phyloP scores from a whole-genome alignment of 495 filamentous ascomycete species.

The Neurospora sp. region DNA sequence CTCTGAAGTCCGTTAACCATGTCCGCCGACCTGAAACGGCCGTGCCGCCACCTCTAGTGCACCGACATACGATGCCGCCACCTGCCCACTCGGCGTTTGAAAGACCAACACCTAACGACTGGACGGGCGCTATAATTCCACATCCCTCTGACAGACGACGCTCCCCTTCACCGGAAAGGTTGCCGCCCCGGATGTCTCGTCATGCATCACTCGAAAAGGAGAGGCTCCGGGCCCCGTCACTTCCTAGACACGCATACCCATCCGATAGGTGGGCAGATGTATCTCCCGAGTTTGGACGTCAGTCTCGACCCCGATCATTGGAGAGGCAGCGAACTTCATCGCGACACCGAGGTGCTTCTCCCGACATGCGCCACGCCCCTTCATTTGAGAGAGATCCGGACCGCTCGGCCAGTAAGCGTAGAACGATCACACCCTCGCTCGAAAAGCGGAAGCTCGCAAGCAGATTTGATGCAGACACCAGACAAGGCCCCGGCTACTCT shows the following conservation, averaged over 20 bases:
- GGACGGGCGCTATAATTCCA: conserved; percentile 8
- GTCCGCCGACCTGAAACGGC: conserved; percentile 31
- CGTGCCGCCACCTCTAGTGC: conserved; percentile 22
- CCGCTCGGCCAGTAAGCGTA: not conserved
- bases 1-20: conserved; percentile 32
- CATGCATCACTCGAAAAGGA: conserved; percentile 8
- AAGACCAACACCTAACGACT: conserved; percentile 14
- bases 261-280: not conserved
- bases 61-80: conserved; percentile 17
- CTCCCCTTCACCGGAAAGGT: conserved; percentile 10
- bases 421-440: not conserved
- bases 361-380: conserved; percentile 15
- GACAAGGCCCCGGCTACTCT: conserved; percentile 9
- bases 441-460: conserved; percentile 19
- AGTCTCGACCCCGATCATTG: conserved; percentile 3
- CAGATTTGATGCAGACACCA: conserved; percentile 32
- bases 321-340: conserved; percentile 6
- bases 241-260: not conserved
- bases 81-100: conserved; percentile 20
- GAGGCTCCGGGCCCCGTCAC: not conserved
- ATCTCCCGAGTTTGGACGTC: not conserved
- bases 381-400: conserved; percentile 30
- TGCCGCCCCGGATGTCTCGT: not conserved
- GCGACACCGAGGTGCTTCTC: conserved; percentile 1
- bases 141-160: conserved; percentile 11